A percentile compares a stretch with the other conserved stretches of the same genome.
These are phyloP conservation scores for Ascochyta lentis DNA, from an alignment of 2,329 filamentous ascomycete species.

Conservation along the genomic window DNA sequence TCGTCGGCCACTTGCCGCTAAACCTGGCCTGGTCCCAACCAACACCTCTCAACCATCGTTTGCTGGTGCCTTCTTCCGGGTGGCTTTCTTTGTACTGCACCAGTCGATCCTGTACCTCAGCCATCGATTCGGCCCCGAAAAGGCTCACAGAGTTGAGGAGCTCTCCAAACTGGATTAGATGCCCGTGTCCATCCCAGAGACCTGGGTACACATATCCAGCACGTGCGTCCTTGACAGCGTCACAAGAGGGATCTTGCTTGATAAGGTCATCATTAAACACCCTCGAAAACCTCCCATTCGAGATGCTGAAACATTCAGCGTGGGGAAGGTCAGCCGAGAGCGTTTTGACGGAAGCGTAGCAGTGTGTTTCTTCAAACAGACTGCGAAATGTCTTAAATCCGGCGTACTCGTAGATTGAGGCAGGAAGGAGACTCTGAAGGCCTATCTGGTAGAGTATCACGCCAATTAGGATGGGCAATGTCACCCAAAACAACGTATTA, in stretches of 20 bases:
- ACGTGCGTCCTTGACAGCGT: conserved; percentile 40
- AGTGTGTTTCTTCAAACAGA: conserved; percentile 45
- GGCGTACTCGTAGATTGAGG: conserved; percentile 24
- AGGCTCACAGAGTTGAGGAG: conserved; percentile 70
- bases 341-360: conserved; percentile 56
- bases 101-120: conserved; percentile 62
- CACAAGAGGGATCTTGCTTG: conserved; percentile 32
- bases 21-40: conserved; percentile 75
- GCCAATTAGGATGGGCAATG: conserved; percentile 34
- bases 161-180: conserved; percentile 70
- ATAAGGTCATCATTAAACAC: conserved; percentile 50
- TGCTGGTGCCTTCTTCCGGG: conserved; percentile 59
- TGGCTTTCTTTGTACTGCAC: conserved; percentile 59
- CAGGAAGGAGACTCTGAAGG: conserved; percentile 23
- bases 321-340: conserved; percentile 47
- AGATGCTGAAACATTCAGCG: conserved; percentile 63
- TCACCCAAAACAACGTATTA: conserved; percentile 29
- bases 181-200: conserved; percentile 74
- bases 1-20: conserved; percentile 66
- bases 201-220: conserved; percentile 68
- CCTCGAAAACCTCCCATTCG: conserved; percentile 58
- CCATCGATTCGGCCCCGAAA: conserved; percentile 64
- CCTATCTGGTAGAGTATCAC: conserved; percentile 41
- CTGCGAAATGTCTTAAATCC: conserved; percentile 32
- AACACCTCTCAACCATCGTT: conserved; percentile 70